These are phyloP conservation scores for Sporobolomyces roseus DNA, from an alignment of 768 basidiomycete species.

Conservation along the genomic window DNA sequence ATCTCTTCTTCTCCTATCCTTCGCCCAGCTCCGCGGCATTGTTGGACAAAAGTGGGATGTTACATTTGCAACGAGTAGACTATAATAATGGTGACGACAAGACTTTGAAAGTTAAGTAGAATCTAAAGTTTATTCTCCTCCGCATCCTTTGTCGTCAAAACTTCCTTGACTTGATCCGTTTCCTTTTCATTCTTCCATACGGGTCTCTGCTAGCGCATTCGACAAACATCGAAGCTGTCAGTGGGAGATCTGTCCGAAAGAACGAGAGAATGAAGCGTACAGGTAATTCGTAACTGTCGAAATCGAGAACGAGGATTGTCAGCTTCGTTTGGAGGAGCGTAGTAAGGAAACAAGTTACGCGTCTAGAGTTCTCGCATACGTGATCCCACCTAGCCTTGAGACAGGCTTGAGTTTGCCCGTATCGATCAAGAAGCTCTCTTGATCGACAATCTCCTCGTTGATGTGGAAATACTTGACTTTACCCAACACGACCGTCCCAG, in stretches of 20 bases:
- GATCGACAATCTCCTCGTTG: conserved; percentile 40
- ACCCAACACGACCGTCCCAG: conserved; percentile 46
- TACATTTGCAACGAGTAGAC: too few species aligned
- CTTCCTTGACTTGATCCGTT: conserved; percentile 33
- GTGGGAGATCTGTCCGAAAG: too few species aligned
- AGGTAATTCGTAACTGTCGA: conserved; percentile 50
- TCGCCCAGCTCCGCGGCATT: too few species aligned
- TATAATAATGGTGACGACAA: not conserved
- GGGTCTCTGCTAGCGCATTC: conserved; percentile 50
- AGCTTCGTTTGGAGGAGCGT: too few species aligned
- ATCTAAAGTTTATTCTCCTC: conserved; percentile 7
- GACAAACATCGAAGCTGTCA: not conserved
- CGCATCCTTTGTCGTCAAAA: not conserved
- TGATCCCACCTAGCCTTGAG: conserved; percentile 57
- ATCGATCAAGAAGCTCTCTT: conserved; percentile 32
- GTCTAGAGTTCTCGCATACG: conserved; percentile 56
- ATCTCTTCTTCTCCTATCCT: too few species aligned
- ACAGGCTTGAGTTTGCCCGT: conserved; percentile 46
- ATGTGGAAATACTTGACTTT: conserved; percentile 49
- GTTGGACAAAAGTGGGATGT: too few species aligned
- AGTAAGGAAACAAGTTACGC: too few species aligned
- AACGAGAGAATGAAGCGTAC: too few species aligned
- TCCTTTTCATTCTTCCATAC: conserved; percentile 53
- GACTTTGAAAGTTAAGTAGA: not conserved
- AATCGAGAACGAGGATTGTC: too few species aligned